phyloP scores from a whole-genome alignment of 75 land plant species.

The Cunninghamia lanceolata region DNA sequence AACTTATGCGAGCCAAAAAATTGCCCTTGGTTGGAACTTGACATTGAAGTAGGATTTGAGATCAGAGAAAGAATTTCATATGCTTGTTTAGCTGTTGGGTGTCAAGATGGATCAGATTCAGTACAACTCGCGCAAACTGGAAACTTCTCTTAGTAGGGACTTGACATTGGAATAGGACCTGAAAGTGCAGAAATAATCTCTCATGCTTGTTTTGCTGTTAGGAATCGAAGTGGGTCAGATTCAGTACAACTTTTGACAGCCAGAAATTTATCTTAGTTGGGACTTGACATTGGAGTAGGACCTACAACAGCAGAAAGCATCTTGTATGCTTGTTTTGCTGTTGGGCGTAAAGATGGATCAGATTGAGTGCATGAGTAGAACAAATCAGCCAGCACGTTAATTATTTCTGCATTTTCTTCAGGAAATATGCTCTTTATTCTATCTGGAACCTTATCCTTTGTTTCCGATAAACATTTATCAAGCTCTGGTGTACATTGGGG shows the following conservation, averaged over 20 bases:
- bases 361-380: slow-evolving; percentile 63
- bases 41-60: slow-evolving; percentile 17
- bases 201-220: slow-evolving; percentile 60
- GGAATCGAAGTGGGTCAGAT: slow-evolving; percentile 52
- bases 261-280: neutral
- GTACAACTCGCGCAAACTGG: slow-evolving; percentile 34
- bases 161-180: slow-evolving; percentile 19
- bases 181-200: slow-evolving; percentile 39
- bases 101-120: slow-evolving; percentile 47
- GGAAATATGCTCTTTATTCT: slow-evolving; percentile 14
- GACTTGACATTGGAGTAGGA: slow-evolving; percentile 25
- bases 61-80: slow-evolving; percentile 44
- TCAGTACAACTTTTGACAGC: slow-evolving; percentile 23
- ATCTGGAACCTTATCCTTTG: neutral
- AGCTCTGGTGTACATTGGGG: slow-evolving; percentile 54
- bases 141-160: slow-evolving; percentile 3
- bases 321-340: slow-evolving; percentile 57
- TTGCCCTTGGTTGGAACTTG: slow-evolving; percentile 11
- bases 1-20: neutral
- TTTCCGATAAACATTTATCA: slow-evolving; percentile 25
- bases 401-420: slow-evolving; percentile 27
- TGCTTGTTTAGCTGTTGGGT: slow-evolving; percentile 65
- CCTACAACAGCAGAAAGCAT: slow-evolving; percentile 37
- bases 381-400: slow-evolving; percentile 56
- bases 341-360: slow-evolving; percentile 69